phyloP scores from a whole-genome alignment of 2,329 filamentous ascomycete genomes.

The Aspergillus novofumigatus region DNA sequence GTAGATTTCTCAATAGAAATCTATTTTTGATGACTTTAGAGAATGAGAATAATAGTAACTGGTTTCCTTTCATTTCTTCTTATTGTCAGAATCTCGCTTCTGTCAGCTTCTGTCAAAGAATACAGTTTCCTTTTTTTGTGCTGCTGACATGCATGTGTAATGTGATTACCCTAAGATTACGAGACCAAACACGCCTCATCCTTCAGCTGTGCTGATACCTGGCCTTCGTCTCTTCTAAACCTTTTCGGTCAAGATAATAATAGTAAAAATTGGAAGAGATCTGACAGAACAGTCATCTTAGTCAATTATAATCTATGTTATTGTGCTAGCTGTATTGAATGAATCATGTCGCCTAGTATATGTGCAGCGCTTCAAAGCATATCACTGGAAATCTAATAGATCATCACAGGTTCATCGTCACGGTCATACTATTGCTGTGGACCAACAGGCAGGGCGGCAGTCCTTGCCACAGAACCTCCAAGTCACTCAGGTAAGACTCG shows the following conservation, averaged over 20 bases:
- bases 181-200: not conserved
- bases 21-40: not conserved
- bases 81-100: not conserved
- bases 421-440: constrained; percentile 85
- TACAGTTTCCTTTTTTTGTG: not conserved
- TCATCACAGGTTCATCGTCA: constrained; percentile 51
- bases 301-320: not conserved
- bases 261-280: too few relatives aligned
- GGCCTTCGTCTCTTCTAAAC: not conserved
- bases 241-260: not conserved
- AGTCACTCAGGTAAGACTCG: constrained; percentile 68
- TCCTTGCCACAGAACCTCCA: constrained; percentile 73
- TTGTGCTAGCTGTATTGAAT: not conserved
- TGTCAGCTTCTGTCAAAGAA: not conserved
- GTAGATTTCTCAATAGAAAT: not conserved
- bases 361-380: not conserved
- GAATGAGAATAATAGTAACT: not conserved
- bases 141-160: not conserved
- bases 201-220: not conserved
- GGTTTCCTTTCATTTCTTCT: not conserved
- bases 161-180: not conserved
- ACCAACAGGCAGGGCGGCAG: constrained; percentile 74
- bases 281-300: not conserved
- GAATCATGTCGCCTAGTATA: not conserved
- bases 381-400: constrained; percentile 5